phyloP scores from a whole-genome alignment of 2,329 filamentous ascomycete genomes.

The Aspergillus sp. region DNA sequence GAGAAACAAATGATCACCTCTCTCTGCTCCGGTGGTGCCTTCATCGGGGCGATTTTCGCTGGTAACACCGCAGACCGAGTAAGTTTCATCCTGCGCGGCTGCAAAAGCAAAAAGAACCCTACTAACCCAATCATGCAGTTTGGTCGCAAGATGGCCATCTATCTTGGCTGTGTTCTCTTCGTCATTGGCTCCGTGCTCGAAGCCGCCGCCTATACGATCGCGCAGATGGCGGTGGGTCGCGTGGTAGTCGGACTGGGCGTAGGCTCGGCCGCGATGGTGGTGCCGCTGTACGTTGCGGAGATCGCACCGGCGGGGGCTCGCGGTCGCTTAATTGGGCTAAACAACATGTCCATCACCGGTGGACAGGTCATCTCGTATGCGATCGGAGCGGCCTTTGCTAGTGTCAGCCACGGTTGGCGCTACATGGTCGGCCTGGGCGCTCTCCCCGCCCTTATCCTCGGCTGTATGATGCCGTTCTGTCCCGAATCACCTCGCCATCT shows the following conservation, averaged over 20 bases:
- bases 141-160: slow-evolving; percentile 46
- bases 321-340: slow-evolving; percentile 42
- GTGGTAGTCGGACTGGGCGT: slow-evolving; percentile 54
- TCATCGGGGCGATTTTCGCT: slow-evolving; percentile 47
- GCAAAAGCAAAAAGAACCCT: slow-evolving; percentile 28
- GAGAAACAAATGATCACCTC: slow-evolving; percentile 58
- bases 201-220: slow-evolving; percentile 40
- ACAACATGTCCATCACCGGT: slow-evolving; percentile 51
- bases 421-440: slow-evolving; percentile 55
- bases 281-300: slow-evolving; percentile 53
- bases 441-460: slow-evolving; percentile 50
- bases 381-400: slow-evolving; percentile 45
- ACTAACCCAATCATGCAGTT: slow-evolving; percentile 22
- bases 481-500: slow-evolving; percentile 34
- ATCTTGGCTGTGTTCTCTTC: slow-evolving; percentile 45
- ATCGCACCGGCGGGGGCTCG: slow-evolving; percentile 53
- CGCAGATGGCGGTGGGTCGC: slow-evolving; percentile 49
- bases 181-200: slow-evolving; percentile 42
- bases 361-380: slow-evolving; percentile 48
- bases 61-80: slow-evolving; percentile 40
- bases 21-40: slow-evolving; percentile 52
- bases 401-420: slow-evolving; percentile 50
- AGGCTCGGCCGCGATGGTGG: slow-evolving; percentile 52
- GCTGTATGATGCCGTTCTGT: slow-evolving; percentile 49
- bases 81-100: slow-evolving; percentile 23